phyloP scores from a whole-genome alignment of 1,284 basidiomycete species.

The Xerocomus minutiporus region DNA sequence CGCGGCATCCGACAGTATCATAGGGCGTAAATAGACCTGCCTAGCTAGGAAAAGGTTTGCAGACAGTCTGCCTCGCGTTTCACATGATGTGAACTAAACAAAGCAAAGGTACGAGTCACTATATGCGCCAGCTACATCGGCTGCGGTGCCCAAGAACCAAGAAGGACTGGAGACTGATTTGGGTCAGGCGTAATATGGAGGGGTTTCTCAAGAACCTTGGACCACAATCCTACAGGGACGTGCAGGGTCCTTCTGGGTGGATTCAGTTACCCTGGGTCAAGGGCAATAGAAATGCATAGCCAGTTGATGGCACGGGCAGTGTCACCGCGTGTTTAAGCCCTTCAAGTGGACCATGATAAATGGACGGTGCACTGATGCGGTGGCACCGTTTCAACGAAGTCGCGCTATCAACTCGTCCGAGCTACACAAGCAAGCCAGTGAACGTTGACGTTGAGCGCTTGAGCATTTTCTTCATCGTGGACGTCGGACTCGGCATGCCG shows the following conservation, averaged over 20 bases:
- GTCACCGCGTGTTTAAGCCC: neutral
- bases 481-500: too few relatives aligned
- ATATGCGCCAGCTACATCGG: neutral
- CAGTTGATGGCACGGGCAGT: neutral
- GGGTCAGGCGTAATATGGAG: neutral
- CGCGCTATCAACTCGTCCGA: too few relatives aligned
- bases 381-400: too few relatives aligned
- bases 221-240: too few relatives aligned
- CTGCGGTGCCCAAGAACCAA: neutral
- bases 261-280: slow-evolving; percentile 9
- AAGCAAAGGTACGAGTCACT: neutral
- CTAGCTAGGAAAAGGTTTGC: neutral
- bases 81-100: slow-evolving; percentile 12
- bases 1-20: neutral
- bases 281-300: neutral
- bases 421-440: too few relatives aligned
- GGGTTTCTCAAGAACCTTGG: too few relatives aligned
- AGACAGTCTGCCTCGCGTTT: neutral
- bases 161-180: too few relatives aligned
- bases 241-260: neutral
- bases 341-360: neutral
- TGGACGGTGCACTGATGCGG: too few relatives aligned
- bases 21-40: slow-evolving; percentile 8
- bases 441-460: too few relatives aligned
- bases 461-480: too few relatives aligned